A percentile compares a stretch with the other conserved stretches of the same genome.
Conservation (phyloP, 805 yeast species). For the Dipodascus geniculatus region DNA sequence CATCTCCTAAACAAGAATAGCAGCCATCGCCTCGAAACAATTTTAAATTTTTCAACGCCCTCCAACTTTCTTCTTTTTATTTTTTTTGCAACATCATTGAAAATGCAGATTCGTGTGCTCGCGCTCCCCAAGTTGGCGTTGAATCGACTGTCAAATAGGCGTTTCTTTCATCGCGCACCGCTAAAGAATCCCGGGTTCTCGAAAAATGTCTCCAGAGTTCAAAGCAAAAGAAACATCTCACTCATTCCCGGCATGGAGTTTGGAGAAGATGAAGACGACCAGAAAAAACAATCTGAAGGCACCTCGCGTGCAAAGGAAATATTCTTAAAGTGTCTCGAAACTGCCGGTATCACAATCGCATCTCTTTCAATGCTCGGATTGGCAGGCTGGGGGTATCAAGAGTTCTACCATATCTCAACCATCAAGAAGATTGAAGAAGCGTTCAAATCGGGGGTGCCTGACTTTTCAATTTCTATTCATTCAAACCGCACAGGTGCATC, state of each 20-base stretch:
- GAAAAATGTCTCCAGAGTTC: too few relatives aligned
- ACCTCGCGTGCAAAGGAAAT: conserved; percentile 4
- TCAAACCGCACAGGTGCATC: conserved; percentile 14
- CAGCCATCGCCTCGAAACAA: too few relatives aligned
- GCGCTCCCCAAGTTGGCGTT: not conserved
- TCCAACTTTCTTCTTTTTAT: too few relatives aligned
- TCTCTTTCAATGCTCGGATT: conserved; percentile 56
- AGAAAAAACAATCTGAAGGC: not conserved
- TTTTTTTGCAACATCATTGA: too few relatives aligned
- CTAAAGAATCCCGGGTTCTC: too few relatives aligned
- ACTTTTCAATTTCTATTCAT: conserved; percentile 48
- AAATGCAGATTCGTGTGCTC: too few relatives aligned
- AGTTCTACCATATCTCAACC: conserved; percentile 46
- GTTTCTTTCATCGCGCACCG: too few relatives aligned
- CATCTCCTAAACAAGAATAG: too few relatives aligned
- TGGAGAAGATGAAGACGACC: not conserved
- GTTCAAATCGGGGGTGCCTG: conserved; percentile 56
- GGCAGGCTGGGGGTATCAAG: conserved; percentile 64
- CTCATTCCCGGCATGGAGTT: not conserved
- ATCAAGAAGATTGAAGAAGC: conserved; percentile 53
- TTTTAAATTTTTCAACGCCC: not conserved
- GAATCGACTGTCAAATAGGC: too few relatives aligned
- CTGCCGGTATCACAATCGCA: conserved; percentile 60
- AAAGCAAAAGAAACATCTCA: not conserved
- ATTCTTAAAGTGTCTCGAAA: conserved; percentile 30